Percentiles rank a stretch among this genome's conserved stretches.
Conservation (phyloP, 306 rosid genomes). For the Biancaea sappan region DNA sequence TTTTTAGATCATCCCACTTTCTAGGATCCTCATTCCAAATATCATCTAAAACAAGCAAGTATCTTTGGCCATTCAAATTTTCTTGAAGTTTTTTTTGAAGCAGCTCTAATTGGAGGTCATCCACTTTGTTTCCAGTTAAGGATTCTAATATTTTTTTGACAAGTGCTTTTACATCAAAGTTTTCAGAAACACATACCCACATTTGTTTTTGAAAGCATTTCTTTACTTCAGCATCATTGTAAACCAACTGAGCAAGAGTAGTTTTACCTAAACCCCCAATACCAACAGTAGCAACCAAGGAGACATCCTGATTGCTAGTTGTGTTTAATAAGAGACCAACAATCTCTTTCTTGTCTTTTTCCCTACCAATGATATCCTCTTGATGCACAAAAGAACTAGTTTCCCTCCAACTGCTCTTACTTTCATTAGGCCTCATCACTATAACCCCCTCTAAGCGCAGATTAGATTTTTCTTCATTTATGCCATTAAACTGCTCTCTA, state of each 20-base stretch:
- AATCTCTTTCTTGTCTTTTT: neutral
- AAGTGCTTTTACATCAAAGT: neutral
- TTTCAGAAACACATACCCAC: constrained; percentile 26
- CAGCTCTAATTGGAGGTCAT: neutral
- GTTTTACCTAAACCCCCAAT: constrained; percentile 22
- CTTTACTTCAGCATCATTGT: neutral
- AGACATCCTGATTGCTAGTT: neutral
- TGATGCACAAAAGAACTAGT: neutral
- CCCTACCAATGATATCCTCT: neutral
- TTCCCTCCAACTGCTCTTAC: neutral
- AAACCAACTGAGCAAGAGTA: constrained; percentile 9
- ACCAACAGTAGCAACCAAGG: neutral
- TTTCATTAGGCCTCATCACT: no score
- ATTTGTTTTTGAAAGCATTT: neutral
- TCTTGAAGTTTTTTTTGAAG: neutral
- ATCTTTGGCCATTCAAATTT: neutral
- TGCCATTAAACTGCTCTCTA: neutral
- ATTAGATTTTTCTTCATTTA: neutral
- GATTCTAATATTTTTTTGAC: neutral
- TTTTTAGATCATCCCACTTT: neutral
- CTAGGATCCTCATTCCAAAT: neutral
- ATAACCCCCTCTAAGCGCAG: neutral
- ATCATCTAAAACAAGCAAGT: constrained; percentile 1
- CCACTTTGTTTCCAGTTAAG: neutral
- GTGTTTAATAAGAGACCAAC: neutral